Evolutionary conservation across 768 basidiomycete genomes (phyloP).

Genomic region (Kwoniella dendrophila): DNA sequence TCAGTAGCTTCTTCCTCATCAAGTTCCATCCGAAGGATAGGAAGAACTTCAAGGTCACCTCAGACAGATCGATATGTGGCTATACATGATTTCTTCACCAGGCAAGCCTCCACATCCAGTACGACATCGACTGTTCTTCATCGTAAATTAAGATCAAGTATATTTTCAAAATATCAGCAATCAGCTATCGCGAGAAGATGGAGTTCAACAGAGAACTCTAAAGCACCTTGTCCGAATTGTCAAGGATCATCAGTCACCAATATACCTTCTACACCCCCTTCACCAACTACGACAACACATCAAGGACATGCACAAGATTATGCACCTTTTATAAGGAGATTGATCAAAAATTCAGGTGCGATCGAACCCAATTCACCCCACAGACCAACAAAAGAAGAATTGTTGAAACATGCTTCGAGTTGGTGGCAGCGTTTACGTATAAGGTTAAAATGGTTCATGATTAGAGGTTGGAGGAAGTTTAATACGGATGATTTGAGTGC

Average conservation of each 20-base stretch:
- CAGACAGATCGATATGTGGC: conserved; percentile 43
- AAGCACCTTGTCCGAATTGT: conserved; percentile 29
- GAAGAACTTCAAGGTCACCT: conserved; percentile 14
- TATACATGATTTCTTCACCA: conserved; percentile 48
- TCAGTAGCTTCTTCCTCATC: conserved; percentile 5
- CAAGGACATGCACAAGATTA: conserved; percentile 50
- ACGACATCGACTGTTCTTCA: not conserved
- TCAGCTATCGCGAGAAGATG: not conserved
- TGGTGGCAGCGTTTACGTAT: conserved; percentile 87
- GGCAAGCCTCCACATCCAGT: conserved; percentile 27
- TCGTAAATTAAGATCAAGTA: not conserved
- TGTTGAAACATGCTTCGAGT: conserved; percentile 79
- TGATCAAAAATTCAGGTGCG: conserved; percentile 37
- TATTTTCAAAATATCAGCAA: not conserved
- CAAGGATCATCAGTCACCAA: conserved; percentile 15
- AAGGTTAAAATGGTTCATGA: conserved; percentile 97
- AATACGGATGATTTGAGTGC: conserved; percentile 97
- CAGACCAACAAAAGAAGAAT: conserved; percentile 80
- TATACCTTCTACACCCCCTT: conserved; percentile 15
- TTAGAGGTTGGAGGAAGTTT: conserved; percentile 89
- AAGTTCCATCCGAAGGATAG: conserved; percentile 1
- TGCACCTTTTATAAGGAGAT: conserved; percentile 50
- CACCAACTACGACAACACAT: conserved; percentile 11
- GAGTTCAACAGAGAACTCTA: conserved; percentile 8
- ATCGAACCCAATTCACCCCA: conserved; percentile 44